These are phyloP conservation scores for Boeremia exigua DNA, from an alignment of 2,329 filamentous ascomycete species.

Conservation along the genomic window DNA sequence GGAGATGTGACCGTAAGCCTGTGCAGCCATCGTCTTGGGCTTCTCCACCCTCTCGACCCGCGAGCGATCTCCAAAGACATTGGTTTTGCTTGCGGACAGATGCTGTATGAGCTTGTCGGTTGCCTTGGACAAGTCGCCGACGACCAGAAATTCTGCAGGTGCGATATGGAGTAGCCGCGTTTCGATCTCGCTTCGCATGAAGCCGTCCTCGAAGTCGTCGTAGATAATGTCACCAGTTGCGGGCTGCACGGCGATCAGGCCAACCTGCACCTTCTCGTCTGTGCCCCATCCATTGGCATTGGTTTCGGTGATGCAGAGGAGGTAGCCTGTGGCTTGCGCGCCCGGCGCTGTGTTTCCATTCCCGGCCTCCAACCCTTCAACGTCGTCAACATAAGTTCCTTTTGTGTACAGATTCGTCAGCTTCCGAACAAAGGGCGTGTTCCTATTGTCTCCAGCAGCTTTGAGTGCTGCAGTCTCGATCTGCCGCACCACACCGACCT, in stretches of 20 bases:
- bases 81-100: conserved; percentile 84
- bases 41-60: conserved; percentile 81
- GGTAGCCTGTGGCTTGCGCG: conserved; percentile 74
- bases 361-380: conserved; percentile 72
- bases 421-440: conserved; percentile 88
- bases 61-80: conserved; percentile 89
- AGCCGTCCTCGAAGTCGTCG: conserved; percentile 94
- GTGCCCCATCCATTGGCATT: conserved; percentile 80
- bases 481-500: conserved; percentile 93
- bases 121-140: conserved; percentile 86
- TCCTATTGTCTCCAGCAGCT: conserved; percentile 92
- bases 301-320: conserved; percentile 89
- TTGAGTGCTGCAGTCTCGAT: conserved; percentile 95
- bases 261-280: conserved; percentile 92
- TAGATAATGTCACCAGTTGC: conserved; percentile 96
- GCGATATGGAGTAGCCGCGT: conserved; percentile 94
- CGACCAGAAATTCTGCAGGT: conserved; percentile 91
- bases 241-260: conserved; percentile 91
- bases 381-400: conserved; percentile 94
- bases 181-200: conserved; percentile 96
- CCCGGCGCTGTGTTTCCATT: conserved; percentile 60
- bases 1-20: conserved; percentile 87
- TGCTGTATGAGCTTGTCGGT: conserved; percentile 93
- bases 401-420: conserved; percentile 98
- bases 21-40: conserved; percentile 79